Conservation (phyloP, 164 flowering plant species). For the Vitis amurensis region DNA sequence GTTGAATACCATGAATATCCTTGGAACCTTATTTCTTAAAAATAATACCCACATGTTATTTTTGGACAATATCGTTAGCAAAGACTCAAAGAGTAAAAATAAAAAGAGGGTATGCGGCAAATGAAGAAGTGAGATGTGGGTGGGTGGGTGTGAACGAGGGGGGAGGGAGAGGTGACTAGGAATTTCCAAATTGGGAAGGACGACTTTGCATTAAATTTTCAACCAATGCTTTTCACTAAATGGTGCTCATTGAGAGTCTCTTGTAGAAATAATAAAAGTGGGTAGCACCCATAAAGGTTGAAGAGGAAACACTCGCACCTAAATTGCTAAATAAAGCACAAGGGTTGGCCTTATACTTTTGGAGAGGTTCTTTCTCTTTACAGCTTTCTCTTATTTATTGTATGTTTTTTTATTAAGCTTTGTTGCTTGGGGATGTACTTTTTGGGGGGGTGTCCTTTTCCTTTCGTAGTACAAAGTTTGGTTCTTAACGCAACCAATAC, state of each 20-base stretch:
- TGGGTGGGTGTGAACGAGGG: neutral
- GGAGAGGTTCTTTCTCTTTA: too few species aligned
- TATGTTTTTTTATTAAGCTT: too few species aligned
- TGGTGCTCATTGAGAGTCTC: neutral
- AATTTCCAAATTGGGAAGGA: slow-evolving; percentile 17
- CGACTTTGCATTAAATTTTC: slow-evolving; percentile 3
- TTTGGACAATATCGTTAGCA: too few species aligned
- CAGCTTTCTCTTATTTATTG: too few species aligned
- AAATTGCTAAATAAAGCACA: neutral
- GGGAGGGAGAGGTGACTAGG: neutral
- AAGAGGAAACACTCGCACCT: neutral
- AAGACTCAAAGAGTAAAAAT: too few species aligned
- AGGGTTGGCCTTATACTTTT: neutral
- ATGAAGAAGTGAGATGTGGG: neutral
- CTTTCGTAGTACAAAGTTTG: too few species aligned
- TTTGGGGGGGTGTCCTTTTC: too few species aligned
- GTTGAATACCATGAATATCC: too few species aligned
- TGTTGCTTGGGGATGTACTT: too few species aligned
- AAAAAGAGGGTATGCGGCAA: neutral
- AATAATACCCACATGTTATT: too few species aligned
- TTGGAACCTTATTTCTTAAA: too few species aligned
- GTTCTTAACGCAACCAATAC: too few species aligned
- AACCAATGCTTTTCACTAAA: neutral
- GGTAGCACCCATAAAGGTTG: neutral
- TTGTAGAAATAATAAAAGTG: neutral